Percentiles rank a stretch among this genome's conserved stretches.
Evolutionary conservation across 768 basidiomycete species (phyloP).

Genomic region (Daedaleopsis nitida): DNA sequence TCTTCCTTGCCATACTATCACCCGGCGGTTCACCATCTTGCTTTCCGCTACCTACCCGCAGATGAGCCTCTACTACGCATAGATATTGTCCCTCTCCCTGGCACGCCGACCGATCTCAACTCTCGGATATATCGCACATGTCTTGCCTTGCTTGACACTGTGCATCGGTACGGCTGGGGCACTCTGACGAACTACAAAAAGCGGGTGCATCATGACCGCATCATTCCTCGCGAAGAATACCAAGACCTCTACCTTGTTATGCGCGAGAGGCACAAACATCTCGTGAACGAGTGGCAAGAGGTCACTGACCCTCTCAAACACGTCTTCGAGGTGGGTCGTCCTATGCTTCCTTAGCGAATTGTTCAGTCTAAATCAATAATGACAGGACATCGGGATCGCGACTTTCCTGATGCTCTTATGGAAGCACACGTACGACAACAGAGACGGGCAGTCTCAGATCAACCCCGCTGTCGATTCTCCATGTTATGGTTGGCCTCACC

Average conservation of each 20-base stretch:
- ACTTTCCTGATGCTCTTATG: slow-evolving; percentile 92
- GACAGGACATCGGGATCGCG: slow-evolving; percentile 91
- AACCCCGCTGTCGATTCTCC: slow-evolving; percentile 37
- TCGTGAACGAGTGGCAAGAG: slow-evolving; percentile 77
- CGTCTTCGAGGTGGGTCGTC: slow-evolving; percentile 67
- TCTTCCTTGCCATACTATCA: slow-evolving; percentile 84
- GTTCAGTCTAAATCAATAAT: not conserved
- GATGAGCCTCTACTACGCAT: slow-evolving; percentile 46
- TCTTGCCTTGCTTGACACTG: slow-evolving; percentile 75
- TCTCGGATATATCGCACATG: slow-evolving; percentile 81
- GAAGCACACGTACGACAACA: slow-evolving; percentile 53
- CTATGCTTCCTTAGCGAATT: slow-evolving; percentile 20
- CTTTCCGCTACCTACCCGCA: slow-evolving; percentile 66
- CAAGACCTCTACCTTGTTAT: slow-evolving; percentile 90
- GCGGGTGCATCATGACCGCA: slow-evolving; percentile 78
- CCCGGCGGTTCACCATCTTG: slow-evolving; percentile 77
- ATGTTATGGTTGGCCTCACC: slow-evolving; percentile 77
- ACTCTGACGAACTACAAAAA: slow-evolving; percentile 82
- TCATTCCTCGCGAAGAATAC: slow-evolving; percentile 76
- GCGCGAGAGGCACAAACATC: slow-evolving; percentile 80
- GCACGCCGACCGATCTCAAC: slow-evolving; percentile 48
- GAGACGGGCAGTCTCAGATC: slow-evolving; percentile 10
- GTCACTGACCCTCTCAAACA: slow-evolving; percentile 87
- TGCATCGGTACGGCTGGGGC: slow-evolving; percentile 92
- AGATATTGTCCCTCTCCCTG: slow-evolving; percentile 55